Conservation (phyloP, 345 rosid genomes). For the Pistacia vera region DNA sequence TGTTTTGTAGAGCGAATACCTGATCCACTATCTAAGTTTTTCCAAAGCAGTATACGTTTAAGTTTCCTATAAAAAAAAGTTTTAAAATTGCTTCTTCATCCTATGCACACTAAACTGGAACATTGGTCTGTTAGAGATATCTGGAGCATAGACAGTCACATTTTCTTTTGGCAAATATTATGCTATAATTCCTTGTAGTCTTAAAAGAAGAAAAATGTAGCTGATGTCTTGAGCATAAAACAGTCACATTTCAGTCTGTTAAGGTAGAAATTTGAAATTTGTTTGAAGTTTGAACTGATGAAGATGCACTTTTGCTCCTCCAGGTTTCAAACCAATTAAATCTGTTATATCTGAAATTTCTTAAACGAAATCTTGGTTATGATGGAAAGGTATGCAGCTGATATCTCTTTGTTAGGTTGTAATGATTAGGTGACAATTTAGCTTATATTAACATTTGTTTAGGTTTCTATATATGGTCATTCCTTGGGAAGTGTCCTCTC, state of each 20-base stretch:
- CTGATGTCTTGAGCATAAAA: too few species aligned
- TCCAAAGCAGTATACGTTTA: too few species aligned
- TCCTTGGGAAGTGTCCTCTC: conserved; percentile 98
- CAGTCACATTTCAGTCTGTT: neutral
- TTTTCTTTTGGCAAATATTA: neutral
- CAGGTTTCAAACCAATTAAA: conserved; percentile 96
- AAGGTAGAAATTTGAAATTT: conserved; percentile 1
- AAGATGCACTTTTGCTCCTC: conserved; percentile 11
- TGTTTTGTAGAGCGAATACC: too few species aligned
- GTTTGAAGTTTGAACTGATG: conserved; percentile 18
- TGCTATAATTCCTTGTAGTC: neutral
- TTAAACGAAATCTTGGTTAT: conserved; percentile 91
- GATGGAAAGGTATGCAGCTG: conserved; percentile 79
- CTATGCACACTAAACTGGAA: neutral
- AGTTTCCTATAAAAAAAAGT: too few species aligned
- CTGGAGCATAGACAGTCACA: too few species aligned
- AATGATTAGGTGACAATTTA: conserved; percentile 1
- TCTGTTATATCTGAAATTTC: conserved; percentile 69
- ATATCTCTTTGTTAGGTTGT: conserved; percentile 12
- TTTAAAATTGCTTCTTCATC: too few species aligned
- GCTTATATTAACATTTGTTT: conserved; percentile 1
- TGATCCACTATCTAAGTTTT: too few species aligned
- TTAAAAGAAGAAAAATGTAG: neutral
- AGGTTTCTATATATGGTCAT: conserved; percentile 96
- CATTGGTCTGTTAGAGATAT: neutral